Base-by-base conservation (phyloP, 345 rosid genomes). In the Psidium guajava region DNA sequence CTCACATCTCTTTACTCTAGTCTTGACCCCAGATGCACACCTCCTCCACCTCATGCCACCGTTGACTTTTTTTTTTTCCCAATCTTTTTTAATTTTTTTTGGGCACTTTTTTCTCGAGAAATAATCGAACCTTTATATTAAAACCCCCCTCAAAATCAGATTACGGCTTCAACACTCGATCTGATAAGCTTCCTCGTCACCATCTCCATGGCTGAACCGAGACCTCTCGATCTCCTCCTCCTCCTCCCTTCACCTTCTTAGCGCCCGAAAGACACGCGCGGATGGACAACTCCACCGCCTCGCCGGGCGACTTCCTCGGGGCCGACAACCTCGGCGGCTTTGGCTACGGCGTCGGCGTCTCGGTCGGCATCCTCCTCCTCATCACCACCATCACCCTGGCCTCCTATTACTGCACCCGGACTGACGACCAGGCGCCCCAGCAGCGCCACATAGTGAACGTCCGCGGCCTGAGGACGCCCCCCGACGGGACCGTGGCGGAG, bases 311-410 rank as follows among this genome's bases (percentile, higher is more conserved):
- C 80, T 69, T 69, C 80, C 80, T 69, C 47, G 82, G 51, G 3
- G 54, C 82, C n/a, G 5, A 84, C 82, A 74, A 75, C 32, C 27
- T 85, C 24, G 86, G 82, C 25, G 83, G 83, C 8, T 75, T 85
- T 20, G 82, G 64, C 50, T 74, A 51, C 11, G 86, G 83, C 32
- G 44, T 85, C 16, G 86, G 83, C 21, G 64, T 86, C 36, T 59
- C 84, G 51, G 55, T 86, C 25, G 87, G 87, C 20, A 82, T 82
- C 73, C 87, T 86, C 53, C 61, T 82, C 74, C 84, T 86, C 61
- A 86, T 86, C 81, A 56, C 82, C 81, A 61, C 83, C 24, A 82
- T 86, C 81, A 82, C 83, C 49, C 50, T 82, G 8, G 84, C 81
- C 44, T 82, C 81, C 82, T 86, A 86, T 8, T 59, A 82, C 84